Conservation (phyloP, 2,329 filamentous ascomycete species). For the Colletotrichum sp. region DNA sequence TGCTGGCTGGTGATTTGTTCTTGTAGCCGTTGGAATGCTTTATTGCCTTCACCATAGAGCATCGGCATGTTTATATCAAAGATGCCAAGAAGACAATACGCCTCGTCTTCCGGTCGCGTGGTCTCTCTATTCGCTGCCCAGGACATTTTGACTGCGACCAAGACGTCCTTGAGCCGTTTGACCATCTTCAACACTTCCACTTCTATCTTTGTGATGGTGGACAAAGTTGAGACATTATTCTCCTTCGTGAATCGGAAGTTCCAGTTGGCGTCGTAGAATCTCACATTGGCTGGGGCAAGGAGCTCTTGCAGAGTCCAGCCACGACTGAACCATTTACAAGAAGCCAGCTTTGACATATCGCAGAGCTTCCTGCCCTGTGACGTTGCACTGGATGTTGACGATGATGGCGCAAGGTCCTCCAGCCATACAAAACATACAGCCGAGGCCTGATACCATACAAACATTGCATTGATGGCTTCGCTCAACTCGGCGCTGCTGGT, state of each 20-base stretch:
- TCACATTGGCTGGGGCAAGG: constrained; percentile 17
- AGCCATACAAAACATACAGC: constrained; percentile 25
- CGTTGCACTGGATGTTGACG: too few relatives aligned
- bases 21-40: constrained; percentile 27
- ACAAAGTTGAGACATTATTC: not conserved
- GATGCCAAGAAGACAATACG: constrained; percentile 31
- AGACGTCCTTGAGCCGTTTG: not conserved
- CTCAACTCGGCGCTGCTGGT: constrained; percentile 26
- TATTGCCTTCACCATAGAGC: constrained; percentile 31
- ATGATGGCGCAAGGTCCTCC: constrained; percentile 7
- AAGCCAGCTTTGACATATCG: too few relatives aligned
- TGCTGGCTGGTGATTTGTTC: not conserved
- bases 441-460: constrained; percentile 25
- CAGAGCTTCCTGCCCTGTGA: too few relatives aligned
- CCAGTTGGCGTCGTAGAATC: constrained; percentile 24
- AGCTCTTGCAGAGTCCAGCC: constrained; percentile 28
- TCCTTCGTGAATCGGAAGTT: constrained; percentile 7
- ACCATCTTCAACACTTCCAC: not conserved
- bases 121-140: constrained; percentile 30
- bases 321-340: constrained; percentile 23
- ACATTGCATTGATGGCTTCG: constrained; percentile 27
- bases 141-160: constrained; percentile 29
- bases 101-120: constrained; percentile 26
- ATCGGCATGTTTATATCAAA: constrained; percentile 32
- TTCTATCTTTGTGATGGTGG: not conserved